Conservation (phyloP, 2,329 filamentous ascomycete genomes). For the Bertia moriformis region DNA sequence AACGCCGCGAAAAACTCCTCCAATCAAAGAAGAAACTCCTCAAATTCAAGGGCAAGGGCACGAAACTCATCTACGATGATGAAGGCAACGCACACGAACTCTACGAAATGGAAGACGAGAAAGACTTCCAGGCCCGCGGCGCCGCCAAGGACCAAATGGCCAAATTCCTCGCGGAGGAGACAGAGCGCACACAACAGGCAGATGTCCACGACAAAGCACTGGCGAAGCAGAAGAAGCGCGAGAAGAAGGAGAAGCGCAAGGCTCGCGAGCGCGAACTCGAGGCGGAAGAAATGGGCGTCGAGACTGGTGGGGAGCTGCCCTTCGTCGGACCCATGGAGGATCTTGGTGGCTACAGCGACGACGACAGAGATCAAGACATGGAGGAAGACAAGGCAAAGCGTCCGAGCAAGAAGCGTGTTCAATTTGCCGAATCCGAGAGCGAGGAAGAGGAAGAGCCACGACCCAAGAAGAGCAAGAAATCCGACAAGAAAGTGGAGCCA, state of each 20-base stretch:
- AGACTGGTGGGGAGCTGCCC: neutral
- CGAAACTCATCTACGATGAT: conserved; percentile 81
- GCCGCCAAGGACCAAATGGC: conserved; percentile 61
- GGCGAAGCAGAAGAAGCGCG: conserved; percentile 62
- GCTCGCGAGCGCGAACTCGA: conserved; percentile 30
- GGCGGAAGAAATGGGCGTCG: conserved; percentile 29
- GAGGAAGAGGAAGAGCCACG: conserved; percentile 5
- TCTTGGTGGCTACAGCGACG: conserved; percentile 11
- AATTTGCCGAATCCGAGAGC: conserved; percentile 13
- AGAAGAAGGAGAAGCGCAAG: conserved; percentile 64
- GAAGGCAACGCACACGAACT: conserved; percentile 72
- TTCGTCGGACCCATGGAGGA: neutral
- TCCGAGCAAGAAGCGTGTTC: conserved; percentile 23
- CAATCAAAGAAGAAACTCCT: conserved; percentile 87
- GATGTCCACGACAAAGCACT: conserved; percentile 73
- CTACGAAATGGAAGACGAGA: conserved; percentile 79
- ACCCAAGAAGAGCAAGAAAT: neutral
- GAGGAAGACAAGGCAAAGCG: conserved; percentile 17
- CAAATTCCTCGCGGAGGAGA: conserved; percentile 66
- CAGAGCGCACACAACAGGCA: conserved; percentile 53
- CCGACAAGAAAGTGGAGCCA: conserved; percentile 7
- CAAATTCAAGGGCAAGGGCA: conserved; percentile 76
- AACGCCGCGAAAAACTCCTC: conserved; percentile 88
- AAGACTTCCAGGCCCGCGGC: conserved; percentile 62
- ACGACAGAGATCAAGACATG: conserved; percentile 26